A percentile compares a stretch with the other conserved stretches of the same genome.
phyloP scores from a whole-genome alignment of 139 green algal genomes.

The Coelastrella sp. region DNA sequence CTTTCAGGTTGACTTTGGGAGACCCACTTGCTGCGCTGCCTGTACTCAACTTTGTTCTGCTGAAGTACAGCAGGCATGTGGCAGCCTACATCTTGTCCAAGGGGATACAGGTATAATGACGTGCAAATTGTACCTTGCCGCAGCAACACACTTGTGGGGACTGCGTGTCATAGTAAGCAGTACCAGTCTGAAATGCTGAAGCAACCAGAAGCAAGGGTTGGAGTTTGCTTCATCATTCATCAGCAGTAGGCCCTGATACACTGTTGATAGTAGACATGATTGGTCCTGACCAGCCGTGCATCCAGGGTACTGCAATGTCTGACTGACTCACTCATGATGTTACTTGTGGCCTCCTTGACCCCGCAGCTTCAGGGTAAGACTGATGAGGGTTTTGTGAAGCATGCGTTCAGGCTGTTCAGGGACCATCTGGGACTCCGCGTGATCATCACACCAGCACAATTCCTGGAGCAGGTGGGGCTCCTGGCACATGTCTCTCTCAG shows the following conservation, averaged over 20 bases:
- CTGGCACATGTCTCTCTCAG: neutral
- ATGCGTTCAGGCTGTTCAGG: slow-evolving; percentile 68
- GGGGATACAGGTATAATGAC: slow-evolving; percentile 23
- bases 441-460: slow-evolving; percentile 74
- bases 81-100: slow-evolving; percentile 33
- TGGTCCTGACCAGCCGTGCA: neutral
- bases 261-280: too few relatives aligned
- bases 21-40: slow-evolving; percentile 71
- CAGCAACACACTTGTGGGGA: too few relatives aligned
- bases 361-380: slow-evolving; percentile 80
- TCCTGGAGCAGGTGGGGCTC: slow-evolving; percentile 73
- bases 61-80: slow-evolving; percentile 73
- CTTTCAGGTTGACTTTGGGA: slow-evolving; percentile 53
- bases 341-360: neutral
- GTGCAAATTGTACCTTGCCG: too few relatives aligned
- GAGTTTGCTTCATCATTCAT: too few relatives aligned
- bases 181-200: too few relatives aligned
- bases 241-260: too few relatives aligned
- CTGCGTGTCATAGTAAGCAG: too few relatives aligned
- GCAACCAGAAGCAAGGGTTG: too few relatives aligned
- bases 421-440: slow-evolving; percentile 71
- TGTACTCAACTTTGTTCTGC: slow-evolving; percentile 68
- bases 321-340: neutral
- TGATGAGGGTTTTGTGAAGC: slow-evolving; percentile 79
- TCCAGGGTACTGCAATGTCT: neutral